Base-by-base conservation (phyloP, 2,329 filamentous ascomycete genomes). In the Lizonia empirigonia region DNA sequence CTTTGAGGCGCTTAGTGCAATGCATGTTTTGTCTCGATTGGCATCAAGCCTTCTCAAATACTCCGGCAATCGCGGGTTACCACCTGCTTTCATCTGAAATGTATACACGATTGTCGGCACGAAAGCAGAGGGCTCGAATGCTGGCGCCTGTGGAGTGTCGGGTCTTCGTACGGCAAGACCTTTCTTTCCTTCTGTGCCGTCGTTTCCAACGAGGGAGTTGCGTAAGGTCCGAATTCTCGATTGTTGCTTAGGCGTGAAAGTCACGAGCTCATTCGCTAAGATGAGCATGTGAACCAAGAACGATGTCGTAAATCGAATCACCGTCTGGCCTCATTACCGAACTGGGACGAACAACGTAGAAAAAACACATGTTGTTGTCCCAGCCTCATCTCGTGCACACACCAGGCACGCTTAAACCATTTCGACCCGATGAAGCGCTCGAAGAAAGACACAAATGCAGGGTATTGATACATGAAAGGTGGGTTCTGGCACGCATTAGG, bases 391-490 rank as follows among this genome's bases (percentile, higher is more conserved):
- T 78, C 76, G 50, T 77, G 74, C 38, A 70, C 60, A 49, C 76
- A 78, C 76, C 76, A 78, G 8, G 76, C 76, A 32, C 76, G 64
- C 39, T 71, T 70, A 55, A 77, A 78, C 73, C 74, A 78, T 2
- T 68, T 69, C 9, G 76, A 77, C 26, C 62, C 64, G 16, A 77
- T 56, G 6, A 78, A 49, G 51, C 65, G 74, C 63, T 61, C 70
- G 50, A 63, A 67, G 48, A 64, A 75, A 33, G 61, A 57, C 30
- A 51, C 50, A 27, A 71, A 56, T 1, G 56, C 20, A 15, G 56
- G 45, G 12, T 64, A 57, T 26, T 62, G 59, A 22, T 63, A 60
- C 68, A 72, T 68, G 29, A 69, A 59, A 13, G 70, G 68, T n/a
- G 69, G 66, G 2, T 48, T 53, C 2, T 69, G 42, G 13, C 62